Evolutionary conservation across 73 alveolate species (phyloP).

Genomic region (Paramecium primaurelia): DNA sequence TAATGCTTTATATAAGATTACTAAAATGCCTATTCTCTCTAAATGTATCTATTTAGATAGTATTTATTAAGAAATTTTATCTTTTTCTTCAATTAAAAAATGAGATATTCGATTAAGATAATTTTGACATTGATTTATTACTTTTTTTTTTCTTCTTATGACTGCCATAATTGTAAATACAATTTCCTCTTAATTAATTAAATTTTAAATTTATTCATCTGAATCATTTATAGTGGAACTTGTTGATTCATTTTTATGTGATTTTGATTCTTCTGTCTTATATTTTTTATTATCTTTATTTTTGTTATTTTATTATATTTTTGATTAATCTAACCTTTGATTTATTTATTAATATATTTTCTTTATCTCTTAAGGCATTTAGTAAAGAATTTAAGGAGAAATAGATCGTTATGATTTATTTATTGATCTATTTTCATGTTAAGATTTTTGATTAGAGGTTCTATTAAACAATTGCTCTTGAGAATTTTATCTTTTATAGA

Average conservation of each 20-base stretch:
- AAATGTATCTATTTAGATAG: not conserved
- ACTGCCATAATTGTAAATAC: constrained; percentile 8
- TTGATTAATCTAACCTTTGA: not conserved
- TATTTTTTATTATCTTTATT: not conserved
- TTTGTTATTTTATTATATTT: not conserved
- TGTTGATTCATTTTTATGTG: constrained; percentile 10
- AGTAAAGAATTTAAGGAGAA: not conserved
- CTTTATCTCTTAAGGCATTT: not conserved
- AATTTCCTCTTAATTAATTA: not conserved
- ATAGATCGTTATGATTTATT: not conserved
- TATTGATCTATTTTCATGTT: not conserved
- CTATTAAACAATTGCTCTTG: not conserved
- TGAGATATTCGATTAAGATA: not conserved
- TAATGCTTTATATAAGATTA: not conserved
- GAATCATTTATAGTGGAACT: not conserved
- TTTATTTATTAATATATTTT: not conserved
- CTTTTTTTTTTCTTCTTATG: not conserved
- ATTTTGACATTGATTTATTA: not conserved
- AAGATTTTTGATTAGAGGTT: not conserved
- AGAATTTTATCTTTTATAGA: not conserved
- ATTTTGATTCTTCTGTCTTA: constrained; percentile 3
- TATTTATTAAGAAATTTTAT: not conserved
- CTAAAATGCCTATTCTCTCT: not conserved
- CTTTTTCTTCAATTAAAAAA: not conserved
- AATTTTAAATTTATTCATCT: not conserved